phyloP scores from a whole-genome alignment of 2,329 filamentous ascomycete genomes.

The Emmonsia crescens region DNA sequence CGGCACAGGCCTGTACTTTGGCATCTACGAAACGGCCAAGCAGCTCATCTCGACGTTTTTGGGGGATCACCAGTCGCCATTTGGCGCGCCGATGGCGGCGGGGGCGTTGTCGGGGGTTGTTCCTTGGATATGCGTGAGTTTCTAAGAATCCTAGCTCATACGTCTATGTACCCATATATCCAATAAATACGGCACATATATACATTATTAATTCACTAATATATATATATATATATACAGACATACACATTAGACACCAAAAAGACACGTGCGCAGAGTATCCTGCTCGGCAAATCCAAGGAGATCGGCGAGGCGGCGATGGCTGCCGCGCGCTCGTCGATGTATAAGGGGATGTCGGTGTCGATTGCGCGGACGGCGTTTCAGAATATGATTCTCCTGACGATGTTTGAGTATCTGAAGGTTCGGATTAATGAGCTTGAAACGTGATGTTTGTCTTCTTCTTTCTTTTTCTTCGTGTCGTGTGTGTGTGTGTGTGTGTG shows the following conservation, averaged over 20 bases:
- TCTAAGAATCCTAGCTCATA: no score
- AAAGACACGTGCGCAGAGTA: slow-evolving; percentile 40
- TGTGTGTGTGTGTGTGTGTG: neutral
- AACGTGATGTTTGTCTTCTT: slow-evolving; percentile 8
- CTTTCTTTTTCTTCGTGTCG: slow-evolving; percentile 7
- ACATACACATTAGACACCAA: slow-evolving; percentile 39
- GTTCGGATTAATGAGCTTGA: slow-evolving; percentile 32
- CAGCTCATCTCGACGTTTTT: slow-evolving; percentile 35
- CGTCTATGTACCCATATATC: neutral
- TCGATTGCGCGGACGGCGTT: slow-evolving; percentile 36
- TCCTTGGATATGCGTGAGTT: slow-evolving; percentile 38
- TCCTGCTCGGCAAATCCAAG: slow-evolving; percentile 33
- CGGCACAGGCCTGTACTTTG: slow-evolving; percentile 37
- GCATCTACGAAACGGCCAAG: slow-evolving; percentile 39
- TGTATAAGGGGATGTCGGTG: slow-evolving; percentile 40
- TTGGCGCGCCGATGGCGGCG: slow-evolving; percentile 35
- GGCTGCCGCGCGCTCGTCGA: slow-evolving; percentile 32
- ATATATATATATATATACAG: slow-evolving; percentile 17
- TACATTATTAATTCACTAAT: neutral
- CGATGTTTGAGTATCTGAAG: slow-evolving; percentile 38
- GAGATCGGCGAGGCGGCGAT: slow-evolving; percentile 32
- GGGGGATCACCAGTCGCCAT: slow-evolving; percentile 32
- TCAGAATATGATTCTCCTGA: slow-evolving; percentile 40
- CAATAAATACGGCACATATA: neutral
- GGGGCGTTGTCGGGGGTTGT: slow-evolving; percentile 38